phyloP scores from a whole-genome alignment of 2,329 filamentous ascomycete genomes.

The Gnomoniopsis sp. region DNA sequence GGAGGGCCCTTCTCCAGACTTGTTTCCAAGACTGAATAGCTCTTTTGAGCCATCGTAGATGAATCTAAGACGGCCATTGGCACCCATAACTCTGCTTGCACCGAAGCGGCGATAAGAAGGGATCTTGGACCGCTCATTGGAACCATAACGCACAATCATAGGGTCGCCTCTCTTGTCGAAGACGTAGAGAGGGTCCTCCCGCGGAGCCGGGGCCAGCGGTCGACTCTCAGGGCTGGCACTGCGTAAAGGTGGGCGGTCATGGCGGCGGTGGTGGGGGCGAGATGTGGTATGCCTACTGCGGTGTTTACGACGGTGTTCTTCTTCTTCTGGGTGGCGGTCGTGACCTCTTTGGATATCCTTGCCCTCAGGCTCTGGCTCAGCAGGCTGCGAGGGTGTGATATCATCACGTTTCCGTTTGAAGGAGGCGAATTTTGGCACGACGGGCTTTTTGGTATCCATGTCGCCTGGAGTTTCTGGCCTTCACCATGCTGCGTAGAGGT shows the following conservation, averaged over 20 bases:
- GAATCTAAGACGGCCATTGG: conserved; percentile 57
- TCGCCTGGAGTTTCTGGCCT: background rate
- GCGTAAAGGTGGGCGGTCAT: conserved; percentile 12
- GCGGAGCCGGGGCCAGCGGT: background rate
- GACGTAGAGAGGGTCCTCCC: conserved; percentile 42
- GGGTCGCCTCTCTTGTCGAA: conserved; percentile 75
- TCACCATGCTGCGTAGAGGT: too few relatives aligned
- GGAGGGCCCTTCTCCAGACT: conserved; percentile 37
- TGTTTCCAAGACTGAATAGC: conserved; percentile 43
- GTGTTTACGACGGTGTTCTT: background rate
- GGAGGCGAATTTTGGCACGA: conserved; percentile 29
- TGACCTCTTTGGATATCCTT: background rate
- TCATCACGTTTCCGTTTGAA: conserved; percentile 13
- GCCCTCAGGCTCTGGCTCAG: background rate
- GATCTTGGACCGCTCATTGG: conserved; percentile 67
- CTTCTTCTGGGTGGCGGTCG: conserved; percentile 1
- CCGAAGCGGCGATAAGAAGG: conserved; percentile 70
- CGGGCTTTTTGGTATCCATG: conserved; percentile 21
- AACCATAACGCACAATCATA: conserved; percentile 71
- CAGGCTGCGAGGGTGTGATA: background rate
- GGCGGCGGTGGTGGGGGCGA: conserved; percentile 5
- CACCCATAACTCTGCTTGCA: conserved; percentile 67
- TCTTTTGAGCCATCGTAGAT: conserved; percentile 61
- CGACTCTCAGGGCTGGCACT: conserved; percentile 7
- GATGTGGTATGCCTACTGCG: conserved; percentile 7